Evolutionary conservation across 2,329 filamentous ascomycete species (phyloP).

Genomic region (Stenocarpella maydis): DNA sequence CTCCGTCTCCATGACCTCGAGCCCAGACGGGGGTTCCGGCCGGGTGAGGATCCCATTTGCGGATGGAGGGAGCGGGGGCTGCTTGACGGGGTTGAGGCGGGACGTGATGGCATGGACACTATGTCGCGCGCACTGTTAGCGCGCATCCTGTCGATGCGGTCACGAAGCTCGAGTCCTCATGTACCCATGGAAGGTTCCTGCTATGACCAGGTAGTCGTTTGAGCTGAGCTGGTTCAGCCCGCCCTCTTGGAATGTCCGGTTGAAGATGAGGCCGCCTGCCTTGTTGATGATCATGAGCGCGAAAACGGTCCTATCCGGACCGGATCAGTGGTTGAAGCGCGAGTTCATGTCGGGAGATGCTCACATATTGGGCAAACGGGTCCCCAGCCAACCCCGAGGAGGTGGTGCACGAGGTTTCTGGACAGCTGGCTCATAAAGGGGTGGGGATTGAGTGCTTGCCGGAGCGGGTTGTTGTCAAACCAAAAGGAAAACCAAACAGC

Average conservation of each 20-base stretch:
- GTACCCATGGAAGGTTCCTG: conserved; percentile 97
- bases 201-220: conserved; percentile 96
- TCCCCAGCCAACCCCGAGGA: conserved; percentile 4
- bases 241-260: conserved; percentile 88
- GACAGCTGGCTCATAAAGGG: conserved; percentile 8
- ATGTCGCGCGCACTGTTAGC: background rate
- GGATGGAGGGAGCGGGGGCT: conserved; percentile 46
- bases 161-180: conserved; percentile 46
- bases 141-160: conserved; percentile 28
- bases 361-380: conserved; percentile 31
- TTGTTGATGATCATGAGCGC: conserved; percentile 98
- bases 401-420: conserved; percentile 11
- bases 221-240: conserved; percentile 87
- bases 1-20: conserved; percentile 92
- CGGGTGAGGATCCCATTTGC: conserved; percentile 52
- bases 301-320: conserved; percentile 79
- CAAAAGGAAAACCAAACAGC: background rate
- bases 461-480: background rate
- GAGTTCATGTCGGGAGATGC: background rate
- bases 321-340: background rate
- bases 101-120: conserved; percentile 76
- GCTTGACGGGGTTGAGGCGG: conserved; percentile 65
- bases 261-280: conserved; percentile 94
- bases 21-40: conserved; percentile 75
- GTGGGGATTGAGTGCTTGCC: background rate